These are phyloP conservation scores for Aspergillus wentii DNA, from an alignment of 495 filamentous ascomycete species.

Conservation along the genomic window DNA sequence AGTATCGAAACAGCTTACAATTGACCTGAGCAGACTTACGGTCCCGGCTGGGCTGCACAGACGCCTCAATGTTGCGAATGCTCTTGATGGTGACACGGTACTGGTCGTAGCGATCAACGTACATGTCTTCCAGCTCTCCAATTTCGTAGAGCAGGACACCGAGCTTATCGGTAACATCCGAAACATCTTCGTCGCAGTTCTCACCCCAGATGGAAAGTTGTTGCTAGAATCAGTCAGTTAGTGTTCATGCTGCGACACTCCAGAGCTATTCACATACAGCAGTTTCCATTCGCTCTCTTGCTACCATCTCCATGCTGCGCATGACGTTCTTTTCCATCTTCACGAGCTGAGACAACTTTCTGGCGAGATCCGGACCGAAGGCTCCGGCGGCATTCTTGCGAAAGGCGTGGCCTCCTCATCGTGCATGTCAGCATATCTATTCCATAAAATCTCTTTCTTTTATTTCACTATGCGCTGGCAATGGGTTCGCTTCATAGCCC, in stretches of 20 bases:
- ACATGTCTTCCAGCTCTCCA: conserved; percentile 95
- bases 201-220: conserved; percentile 99
- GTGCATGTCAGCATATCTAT: conserved; percentile 7
- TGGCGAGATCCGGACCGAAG: conserved; percentile 93
- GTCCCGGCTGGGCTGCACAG: conserved; percentile 95
- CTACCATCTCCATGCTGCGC: conserved; percentile 94
- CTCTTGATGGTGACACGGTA: conserved; percentile 99
- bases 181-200: conserved; percentile 93
- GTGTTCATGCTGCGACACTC: not conserved
- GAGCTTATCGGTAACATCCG: conserved; percentile 97
- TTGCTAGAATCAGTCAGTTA: conserved; percentile 54
- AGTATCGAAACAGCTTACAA: not conserved
- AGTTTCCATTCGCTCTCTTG: conserved; percentile 94
- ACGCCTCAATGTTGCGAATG: conserved; percentile 97
- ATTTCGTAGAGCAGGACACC: conserved; percentile 98
- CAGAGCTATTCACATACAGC: conserved; percentile 74
- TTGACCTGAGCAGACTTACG: conserved; percentile 52
- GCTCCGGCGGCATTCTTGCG: conserved; percentile 86
- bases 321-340: conserved; percentile 99
- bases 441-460: conserved; percentile 3
- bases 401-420: conserved; percentile 76
- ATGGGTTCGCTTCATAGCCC: too few species aligned
- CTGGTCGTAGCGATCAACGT: conserved; percentile 97
- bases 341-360: conserved; percentile 94
- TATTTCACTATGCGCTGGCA: too few species aligned